Conservation (phyloP, 352 stramenopile genomes). For the Phytophthora crassamura region DNA sequence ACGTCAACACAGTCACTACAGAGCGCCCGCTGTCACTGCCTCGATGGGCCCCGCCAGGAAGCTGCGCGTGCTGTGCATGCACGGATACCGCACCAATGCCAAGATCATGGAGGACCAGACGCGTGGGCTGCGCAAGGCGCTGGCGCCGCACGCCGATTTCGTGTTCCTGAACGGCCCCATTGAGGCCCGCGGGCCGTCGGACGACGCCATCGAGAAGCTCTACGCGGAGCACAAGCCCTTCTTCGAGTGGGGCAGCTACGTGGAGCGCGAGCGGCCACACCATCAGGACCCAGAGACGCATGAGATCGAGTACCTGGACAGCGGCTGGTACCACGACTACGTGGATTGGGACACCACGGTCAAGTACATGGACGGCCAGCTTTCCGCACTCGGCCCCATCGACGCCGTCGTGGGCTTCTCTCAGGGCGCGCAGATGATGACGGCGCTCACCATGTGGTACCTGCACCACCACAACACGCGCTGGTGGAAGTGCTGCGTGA, state of each 20-base stretch:
- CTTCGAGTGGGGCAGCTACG: slow-evolving; percentile 54
- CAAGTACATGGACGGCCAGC: slow-evolving; percentile 52
- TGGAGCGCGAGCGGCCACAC: slow-evolving; percentile 35
- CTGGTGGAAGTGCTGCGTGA: slow-evolving; percentile 64
- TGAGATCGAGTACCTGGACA: slow-evolving; percentile 35
- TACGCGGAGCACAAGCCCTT: slow-evolving; percentile 56
- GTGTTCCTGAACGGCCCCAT: slow-evolving; percentile 63
- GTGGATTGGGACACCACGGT: slow-evolving; percentile 51
- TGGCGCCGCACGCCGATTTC: slow-evolving; percentile 59
- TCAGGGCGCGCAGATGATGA: slow-evolving; percentile 61
- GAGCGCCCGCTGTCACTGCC: too few relatives aligned
- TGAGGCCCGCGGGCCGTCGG: slow-evolving; percentile 47
- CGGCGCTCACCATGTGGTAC: slow-evolving; percentile 55
- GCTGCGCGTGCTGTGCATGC: slow-evolving; percentile 68
- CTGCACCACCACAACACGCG: slow-evolving; percentile 33
- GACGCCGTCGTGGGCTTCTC: slow-evolving; percentile 79
- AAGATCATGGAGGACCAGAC: slow-evolving; percentile 64
- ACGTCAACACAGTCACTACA: slow-evolving; percentile 25
- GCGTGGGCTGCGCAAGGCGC: slow-evolving; percentile 43
- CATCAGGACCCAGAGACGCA: slow-evolving; percentile 19
- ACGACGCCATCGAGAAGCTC: slow-evolving; percentile 53
- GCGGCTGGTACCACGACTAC: slow-evolving; percentile 59
- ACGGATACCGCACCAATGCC: slow-evolving; percentile 66
- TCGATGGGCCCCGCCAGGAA: slow-evolving; percentile 28
- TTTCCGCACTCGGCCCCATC: slow-evolving; percentile 53